Evolutionary conservation across 2,329 filamentous ascomycete genomes (phyloP).

Genomic region (Hypocreales sp.): DNA sequence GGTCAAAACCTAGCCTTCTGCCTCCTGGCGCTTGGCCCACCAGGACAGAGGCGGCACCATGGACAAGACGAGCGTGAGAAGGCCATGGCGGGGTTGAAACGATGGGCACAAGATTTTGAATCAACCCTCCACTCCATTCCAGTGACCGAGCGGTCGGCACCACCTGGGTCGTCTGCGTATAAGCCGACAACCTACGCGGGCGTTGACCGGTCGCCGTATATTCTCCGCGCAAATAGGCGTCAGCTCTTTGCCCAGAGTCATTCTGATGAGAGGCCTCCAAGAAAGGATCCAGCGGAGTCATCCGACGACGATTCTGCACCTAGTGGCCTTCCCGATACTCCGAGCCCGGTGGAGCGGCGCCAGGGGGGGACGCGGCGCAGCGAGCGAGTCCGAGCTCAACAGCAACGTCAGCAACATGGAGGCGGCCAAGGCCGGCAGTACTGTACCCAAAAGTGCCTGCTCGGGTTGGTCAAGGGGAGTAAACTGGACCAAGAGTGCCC

Average conservation of each 20-base stretch:
- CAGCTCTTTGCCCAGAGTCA: no score
- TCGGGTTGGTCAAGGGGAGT: conserved; percentile 15
- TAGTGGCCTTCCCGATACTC: no score
- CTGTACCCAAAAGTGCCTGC: conserved; percentile 23
- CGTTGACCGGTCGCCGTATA: conserved; percentile 8
- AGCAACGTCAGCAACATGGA: no score
- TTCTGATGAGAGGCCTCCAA: no score
- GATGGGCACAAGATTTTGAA: conserved; percentile 11
- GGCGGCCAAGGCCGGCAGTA: no score
- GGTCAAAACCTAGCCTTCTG: conserved; percentile 10
- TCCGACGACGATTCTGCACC: no score
- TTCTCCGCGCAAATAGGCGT: no score
- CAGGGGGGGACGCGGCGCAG: conserved; percentile 5
- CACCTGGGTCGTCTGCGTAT: conserved; percentile 4
- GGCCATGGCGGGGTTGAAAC: no score
- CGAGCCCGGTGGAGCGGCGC: background rate
- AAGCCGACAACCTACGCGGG: conserved; percentile 7
- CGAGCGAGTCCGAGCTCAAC: conserved; percentile 5
- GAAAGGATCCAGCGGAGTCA: no score
- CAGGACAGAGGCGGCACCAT: no score
- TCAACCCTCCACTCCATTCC: conserved; percentile 8
- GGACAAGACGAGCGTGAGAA: no score
- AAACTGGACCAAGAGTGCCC: conserved; percentile 19
- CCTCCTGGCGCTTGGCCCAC: no score
- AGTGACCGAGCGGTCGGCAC: conserved; percentile 4